Base-by-base conservation (phyloP, 2,329 filamentous ascomycete species). In the Orbilia brochopaga region DNA sequence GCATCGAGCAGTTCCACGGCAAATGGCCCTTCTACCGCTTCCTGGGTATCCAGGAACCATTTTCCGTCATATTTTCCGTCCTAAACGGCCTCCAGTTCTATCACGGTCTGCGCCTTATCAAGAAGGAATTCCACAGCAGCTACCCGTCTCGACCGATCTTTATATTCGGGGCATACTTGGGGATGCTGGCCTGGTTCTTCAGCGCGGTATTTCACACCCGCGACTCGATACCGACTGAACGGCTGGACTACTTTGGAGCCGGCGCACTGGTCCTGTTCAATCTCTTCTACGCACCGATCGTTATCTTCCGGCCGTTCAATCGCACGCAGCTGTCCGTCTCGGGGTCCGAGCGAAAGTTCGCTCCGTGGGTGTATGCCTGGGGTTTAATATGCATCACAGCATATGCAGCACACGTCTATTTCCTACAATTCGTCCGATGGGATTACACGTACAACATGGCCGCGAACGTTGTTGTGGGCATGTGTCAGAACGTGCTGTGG, bases 361-460 rank as follows among this genome's bases (percentile, higher is more conserved):
- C 51, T 2, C 83, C 81, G 2, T 74, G 91, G 54, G 83, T 94
- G 61, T 83, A 89, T 52, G 78, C 86, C 21, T 97, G 92, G 93
- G 92, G 91, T 0, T 77, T 83, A 11, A 75, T 90, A 6, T 99
- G 94, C 78, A 79, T 86, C 24, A 74, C 81, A 13, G 80, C 96
- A 58, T 99, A 96, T 79, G 78, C 83, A 24, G 82, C 85, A 61
- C 94, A 99, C 78, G 87, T 97, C 53, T 85, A 83, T 51, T 99
- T 96, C 79, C 83, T 99, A 61, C 91, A 89, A 78, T 86, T 91
- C 75, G 90, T 92, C 83, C 83, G 84, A 17, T 99, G 94, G 90
- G 90, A 97, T 80, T 99, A 99, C 79, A 90, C 89, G 3, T 99
- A 99, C 81, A 99, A 99, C 79, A 97, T 99, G 92, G 87, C 89